These are phyloP conservation scores for Grigorovia jiainica DNA, from an alignment of 805 yeast genomes.

Conservation along the genomic window DNA sequence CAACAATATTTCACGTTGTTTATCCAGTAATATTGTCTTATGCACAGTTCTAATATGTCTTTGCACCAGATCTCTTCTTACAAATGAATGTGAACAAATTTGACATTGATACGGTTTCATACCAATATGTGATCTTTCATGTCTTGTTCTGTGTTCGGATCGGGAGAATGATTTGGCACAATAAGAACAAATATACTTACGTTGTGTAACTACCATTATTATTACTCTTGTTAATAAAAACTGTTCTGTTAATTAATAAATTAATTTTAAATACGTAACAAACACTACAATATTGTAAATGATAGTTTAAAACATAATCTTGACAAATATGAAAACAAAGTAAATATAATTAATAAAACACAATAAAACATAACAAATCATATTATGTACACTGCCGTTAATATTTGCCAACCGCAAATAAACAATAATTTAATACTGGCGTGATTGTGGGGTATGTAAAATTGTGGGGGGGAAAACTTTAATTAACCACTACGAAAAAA, in stretches of 20 bases:
- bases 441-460: neutral
- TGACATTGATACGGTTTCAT: slow-evolving; percentile 72
- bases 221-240: neutral
- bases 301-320: neutral
- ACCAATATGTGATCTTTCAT: slow-evolving; percentile 71
- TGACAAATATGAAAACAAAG: no score
- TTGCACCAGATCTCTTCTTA: slow-evolving; percentile 65
- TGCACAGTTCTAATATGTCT: slow-evolving; percentile 77
- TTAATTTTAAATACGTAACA: no score
- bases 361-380: no score
- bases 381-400: neutral
- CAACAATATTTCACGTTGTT: neutral
- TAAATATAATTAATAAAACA: no score
- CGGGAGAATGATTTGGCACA: slow-evolving; percentile 77
- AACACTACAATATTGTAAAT: no score
- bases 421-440: neutral
- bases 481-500: neutral
- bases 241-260: no score
- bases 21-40: slow-evolving; percentile 12
- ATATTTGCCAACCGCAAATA: neutral
- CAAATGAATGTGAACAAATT: slow-evolving; percentile 63
- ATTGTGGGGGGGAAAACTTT: no score
- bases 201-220: slow-evolving; percentile 32
- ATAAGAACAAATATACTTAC: slow-evolving; percentile 66
- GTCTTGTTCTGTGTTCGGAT: slow-evolving; percentile 68